phyloP scores from a whole-genome alignment of 2,329 filamentous ascomycete species.

The Fusarium decemcellulare region DNA sequence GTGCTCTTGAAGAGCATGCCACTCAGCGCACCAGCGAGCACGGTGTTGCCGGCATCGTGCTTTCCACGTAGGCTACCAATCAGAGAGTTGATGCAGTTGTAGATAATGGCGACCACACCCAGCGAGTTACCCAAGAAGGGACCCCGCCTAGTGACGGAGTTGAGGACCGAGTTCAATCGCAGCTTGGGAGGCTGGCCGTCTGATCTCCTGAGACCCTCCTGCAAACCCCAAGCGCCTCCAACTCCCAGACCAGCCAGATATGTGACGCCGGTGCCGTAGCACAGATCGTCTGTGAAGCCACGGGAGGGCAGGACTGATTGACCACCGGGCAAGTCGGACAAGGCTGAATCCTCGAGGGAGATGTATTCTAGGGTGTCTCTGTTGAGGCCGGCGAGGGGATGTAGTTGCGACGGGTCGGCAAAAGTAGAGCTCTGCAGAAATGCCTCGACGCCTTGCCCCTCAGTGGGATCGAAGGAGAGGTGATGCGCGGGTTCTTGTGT shows the following conservation, averaged over 20 bases:
- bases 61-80: slow-evolving; percentile 85
- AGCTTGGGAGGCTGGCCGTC: slow-evolving; percentile 86
- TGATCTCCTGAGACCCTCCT: slow-evolving; percentile 89
- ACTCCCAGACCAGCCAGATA: slow-evolving; percentile 89
- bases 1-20: slow-evolving; percentile 99
- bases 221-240: slow-evolving; percentile 92
- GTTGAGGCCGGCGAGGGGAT: slow-evolving; percentile 94
- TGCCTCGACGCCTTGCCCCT: slow-evolving; percentile 85
- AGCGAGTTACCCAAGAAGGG: slow-evolving; percentile 97
- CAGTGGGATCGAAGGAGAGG: slow-evolving; percentile 77
- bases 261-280: slow-evolving; percentile 95
- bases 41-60: slow-evolving; percentile 91
- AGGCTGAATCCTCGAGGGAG: slow-evolving; percentile 89
- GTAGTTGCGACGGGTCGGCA: slow-evolving; percentile 89
- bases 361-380: slow-evolving; percentile 96
- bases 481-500: slow-evolving; percentile 67
- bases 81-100: slow-evolving; percentile 92
- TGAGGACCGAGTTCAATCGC: slow-evolving; percentile 93
- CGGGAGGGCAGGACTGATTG: slow-evolving; percentile 93
- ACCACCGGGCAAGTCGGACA: slow-evolving; percentile 87
- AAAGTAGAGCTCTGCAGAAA: slow-evolving; percentile 85
- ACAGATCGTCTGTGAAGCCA: slow-evolving; percentile 98
- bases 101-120: slow-evolving; percentile 94
- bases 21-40: slow-evolving; percentile 87
- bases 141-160: slow-evolving; percentile 92